Base-by-base conservation (phyloP, 2,329 filamentous ascomycete species). In the Paecilomyces fulvus region DNA sequence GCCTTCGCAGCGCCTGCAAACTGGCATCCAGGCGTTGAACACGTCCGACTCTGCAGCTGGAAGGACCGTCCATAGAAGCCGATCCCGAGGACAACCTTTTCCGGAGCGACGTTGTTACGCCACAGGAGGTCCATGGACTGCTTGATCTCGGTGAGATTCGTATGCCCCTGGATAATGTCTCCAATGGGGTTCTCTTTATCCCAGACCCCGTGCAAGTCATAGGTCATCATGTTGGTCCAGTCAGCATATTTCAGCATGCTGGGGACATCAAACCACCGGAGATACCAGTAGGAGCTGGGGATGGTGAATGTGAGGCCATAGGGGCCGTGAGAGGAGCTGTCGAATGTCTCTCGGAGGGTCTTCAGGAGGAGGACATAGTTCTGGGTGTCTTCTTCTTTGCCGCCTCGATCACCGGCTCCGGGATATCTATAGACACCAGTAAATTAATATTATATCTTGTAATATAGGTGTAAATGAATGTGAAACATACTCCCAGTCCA, bases 51-150 rank as follows among this genome's bases (percentile, higher is more conserved):
- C n/a, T n/a, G n/a, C n/a, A n/a, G n/a, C n/a, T n/a, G n/a, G n/a
- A n/a, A n/a, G n/a, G n/a, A n/a, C n/a, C n/a, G n/a, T n/a, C n/a
- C n/a, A n/a, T n/a, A n/a, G n/a, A n/a, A n/a, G n/a, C n/a, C n/a
- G n/a, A n/a, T n/a, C n/a, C 79, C 79, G 7, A 83, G 55, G 23
- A 60, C 52, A 3, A 82, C 60, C 55, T 79, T 76, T 0, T 58
- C 51, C 0, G 79, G 69, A 0, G 66, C 60, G 1, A 83, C 64
- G 21, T 72, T 61, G 30, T 70, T 73, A 7, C 76, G 67, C 77
- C 79, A 81, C 3, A 81, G 63, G 0, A 81, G 72, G 3, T 79
- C 70, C 0, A 78, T 51, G 0, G 69, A 68, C 0, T 60, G 28
- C 4, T 75, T 65, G 17, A 64, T 64, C 31, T 65, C 65, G 1